phyloP scores from a whole-genome alignment of 495 filamentous ascomycete species.

The Neurospora sp. region DNA sequence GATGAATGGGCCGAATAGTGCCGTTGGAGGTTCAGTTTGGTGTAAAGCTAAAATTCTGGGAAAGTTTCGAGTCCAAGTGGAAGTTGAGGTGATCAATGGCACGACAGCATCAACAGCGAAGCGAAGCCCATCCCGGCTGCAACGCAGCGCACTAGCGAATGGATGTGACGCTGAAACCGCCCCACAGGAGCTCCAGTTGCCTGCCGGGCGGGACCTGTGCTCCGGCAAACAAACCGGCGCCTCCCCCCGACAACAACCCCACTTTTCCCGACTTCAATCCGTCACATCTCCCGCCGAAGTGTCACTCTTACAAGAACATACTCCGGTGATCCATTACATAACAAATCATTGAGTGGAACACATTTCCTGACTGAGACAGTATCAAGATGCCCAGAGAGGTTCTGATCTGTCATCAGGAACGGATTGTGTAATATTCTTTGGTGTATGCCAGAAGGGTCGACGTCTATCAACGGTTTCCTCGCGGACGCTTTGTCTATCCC shows the following conservation, averaged over 20 bases:
- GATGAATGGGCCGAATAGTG: not conserved
- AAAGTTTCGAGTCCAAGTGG: not conserved
- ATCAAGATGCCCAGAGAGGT: not conserved
- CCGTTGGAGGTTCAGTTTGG: not conserved
- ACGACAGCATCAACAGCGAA: not conserved
- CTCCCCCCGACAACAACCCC: too few species aligned
- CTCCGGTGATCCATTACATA: not conserved
- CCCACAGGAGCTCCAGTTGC: not conserved
- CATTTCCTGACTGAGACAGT: not conserved
- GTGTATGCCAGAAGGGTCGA: not conserved
- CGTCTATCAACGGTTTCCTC: not conserved
- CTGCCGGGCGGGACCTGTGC: not conserved
- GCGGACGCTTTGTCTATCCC: not conserved
- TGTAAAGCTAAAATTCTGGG: not conserved
- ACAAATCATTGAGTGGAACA: not conserved
- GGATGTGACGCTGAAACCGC: not conserved
- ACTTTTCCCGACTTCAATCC: not conserved
- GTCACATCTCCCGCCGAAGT: not conserved
- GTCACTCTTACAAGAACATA: not conserved
- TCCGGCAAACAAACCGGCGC: not conserved
- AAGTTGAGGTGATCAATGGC: not conserved
- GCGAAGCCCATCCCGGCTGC: not conserved
- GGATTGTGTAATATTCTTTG: not conserved
- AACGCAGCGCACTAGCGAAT: not conserved
- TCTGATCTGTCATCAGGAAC: not conserved